These are phyloP conservation scores for Zarea fungicola DNA, from an alignment of 2,329 filamentous ascomycete genomes.

Conservation along the genomic window DNA sequence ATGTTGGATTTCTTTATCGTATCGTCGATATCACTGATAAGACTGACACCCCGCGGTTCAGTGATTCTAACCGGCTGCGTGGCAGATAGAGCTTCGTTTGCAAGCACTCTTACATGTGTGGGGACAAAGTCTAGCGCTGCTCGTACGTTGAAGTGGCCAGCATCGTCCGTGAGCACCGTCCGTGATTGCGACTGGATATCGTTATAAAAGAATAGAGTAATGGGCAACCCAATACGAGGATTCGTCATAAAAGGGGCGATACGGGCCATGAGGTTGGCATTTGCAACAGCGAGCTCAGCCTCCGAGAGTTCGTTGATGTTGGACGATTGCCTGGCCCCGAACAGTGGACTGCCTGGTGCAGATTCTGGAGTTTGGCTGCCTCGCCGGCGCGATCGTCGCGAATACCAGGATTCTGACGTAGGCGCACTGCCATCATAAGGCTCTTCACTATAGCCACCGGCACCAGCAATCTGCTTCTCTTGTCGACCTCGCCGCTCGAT, in stretches of 20 bases:
- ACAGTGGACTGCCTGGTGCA: conserved; percentile 38
- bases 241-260: conserved; percentile 86
- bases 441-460: conserved; percentile 68
- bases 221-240: conserved; percentile 68
- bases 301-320: conserved; percentile 59
- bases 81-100: conserved; percentile 76
- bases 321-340: conserved; percentile 32
- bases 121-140: conserved; percentile 85
- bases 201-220: conserved; percentile 96
- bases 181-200: conserved; percentile 74
- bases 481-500: conserved; percentile 68
- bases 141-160: conserved; percentile 79
- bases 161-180: conserved; percentile 79
- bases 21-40: conserved; percentile 97
- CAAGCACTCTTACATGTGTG: conserved; percentile 81
- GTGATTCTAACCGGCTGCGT: conserved; percentile 74
- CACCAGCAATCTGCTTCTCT: conserved; percentile 65
- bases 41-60: conserved; percentile 72
- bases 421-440: conserved; percentile 42
- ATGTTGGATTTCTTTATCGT: conserved; percentile 97
- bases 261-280: conserved; percentile 81
- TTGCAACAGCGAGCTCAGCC: conserved; percentile 72
- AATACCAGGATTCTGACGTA: conserved; percentile 28
- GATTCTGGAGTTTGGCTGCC: conserved; percentile 35
- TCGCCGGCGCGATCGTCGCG: conserved; percentile 22